Percentiles rank a stretch among this genome's conserved stretches.
Conservation (phyloP, 805 yeast genomes). For the Isabelozyma heimii region DNA sequence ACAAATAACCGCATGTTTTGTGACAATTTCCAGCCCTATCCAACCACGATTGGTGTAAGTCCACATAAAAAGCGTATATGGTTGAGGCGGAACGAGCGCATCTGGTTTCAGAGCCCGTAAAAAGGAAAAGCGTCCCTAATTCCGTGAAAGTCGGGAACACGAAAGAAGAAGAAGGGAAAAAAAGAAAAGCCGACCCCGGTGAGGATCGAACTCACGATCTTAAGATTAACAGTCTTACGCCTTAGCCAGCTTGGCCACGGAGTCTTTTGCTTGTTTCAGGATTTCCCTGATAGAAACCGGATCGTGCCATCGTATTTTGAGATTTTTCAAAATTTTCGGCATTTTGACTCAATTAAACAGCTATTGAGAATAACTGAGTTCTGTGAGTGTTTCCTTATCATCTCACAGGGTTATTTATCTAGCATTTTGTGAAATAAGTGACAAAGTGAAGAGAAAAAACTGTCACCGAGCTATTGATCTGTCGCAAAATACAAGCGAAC, state of each 20-base stretch:
- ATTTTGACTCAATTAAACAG: too few species aligned
- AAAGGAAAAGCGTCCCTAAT: not conserved
- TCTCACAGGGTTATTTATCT: too few species aligned
- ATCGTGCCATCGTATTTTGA: not conserved
- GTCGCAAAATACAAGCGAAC: too few species aligned
- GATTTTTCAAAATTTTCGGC: not conserved
- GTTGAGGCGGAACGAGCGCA: not conserved
- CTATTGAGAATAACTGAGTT: too few species aligned
- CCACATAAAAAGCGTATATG: too few species aligned
- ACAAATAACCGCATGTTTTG: not conserved
- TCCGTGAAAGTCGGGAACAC: too few species aligned
- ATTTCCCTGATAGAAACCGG: not conserved
- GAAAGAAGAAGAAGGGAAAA: not conserved
- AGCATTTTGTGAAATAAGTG: too few species aligned
- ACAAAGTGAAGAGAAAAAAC: too few species aligned
- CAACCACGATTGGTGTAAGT: not conserved
- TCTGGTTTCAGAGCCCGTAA: too few species aligned
- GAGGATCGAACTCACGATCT: constrained; percentile 4
- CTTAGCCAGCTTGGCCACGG: constrained; percentile 4
- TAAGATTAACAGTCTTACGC: constrained; percentile 2
- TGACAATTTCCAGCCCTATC: not conserved
- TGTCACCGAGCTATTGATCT: too few species aligned
- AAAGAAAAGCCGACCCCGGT: constrained; percentile 2
- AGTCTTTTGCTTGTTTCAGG: not conserved
- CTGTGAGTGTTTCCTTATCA: too few species aligned